Percentiles rank a stretch among this genome's conserved stretches.
phyloP scores from a whole-genome alignment of 2,329 filamentous ascomycete species.

The Penicillium sp. region DNA sequence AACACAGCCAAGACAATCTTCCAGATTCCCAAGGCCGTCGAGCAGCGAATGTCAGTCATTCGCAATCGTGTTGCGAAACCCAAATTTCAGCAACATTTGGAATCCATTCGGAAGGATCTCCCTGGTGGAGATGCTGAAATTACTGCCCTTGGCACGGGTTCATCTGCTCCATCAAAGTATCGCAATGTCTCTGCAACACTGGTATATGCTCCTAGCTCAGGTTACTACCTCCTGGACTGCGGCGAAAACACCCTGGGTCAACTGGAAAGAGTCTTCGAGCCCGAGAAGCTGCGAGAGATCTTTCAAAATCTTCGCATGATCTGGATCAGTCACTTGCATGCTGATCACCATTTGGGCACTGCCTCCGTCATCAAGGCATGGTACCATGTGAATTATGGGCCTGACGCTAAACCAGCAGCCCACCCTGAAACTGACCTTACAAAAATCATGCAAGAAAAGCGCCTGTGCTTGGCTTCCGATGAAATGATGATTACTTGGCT shows the following conservation, averaged over 20 bases:
- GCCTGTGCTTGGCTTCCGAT: slow-evolving; percentile 69
- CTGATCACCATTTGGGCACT: slow-evolving; percentile 90
- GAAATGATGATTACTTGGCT: slow-evolving; percentile 73
- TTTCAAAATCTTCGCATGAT: slow-evolving; percentile 77
- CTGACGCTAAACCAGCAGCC: slow-evolving; percentile 41
- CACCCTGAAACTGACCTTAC: slow-evolving; percentile 32
- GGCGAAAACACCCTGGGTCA: slow-evolving; percentile 93
- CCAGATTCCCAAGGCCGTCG: slow-evolving; percentile 31
- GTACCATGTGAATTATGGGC: slow-evolving; percentile 60
- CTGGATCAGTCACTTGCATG: slow-evolving; percentile 94
- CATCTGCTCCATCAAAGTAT: slow-evolving; percentile 85
- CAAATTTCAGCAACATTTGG: slow-evolving; percentile 33
- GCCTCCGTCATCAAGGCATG: slow-evolving; percentile 80
- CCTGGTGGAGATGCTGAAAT: slow-evolving; percentile 77
- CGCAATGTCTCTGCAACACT: slow-evolving; percentile 92
- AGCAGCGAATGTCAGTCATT: slow-evolving; percentile 31
- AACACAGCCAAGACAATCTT: slow-evolving; percentile 23
- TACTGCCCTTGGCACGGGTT: slow-evolving; percentile 86
- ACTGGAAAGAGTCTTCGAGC: slow-evolving; percentile 70
- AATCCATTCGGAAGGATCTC: slow-evolving; percentile 61
- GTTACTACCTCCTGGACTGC: slow-evolving; percentile 88
- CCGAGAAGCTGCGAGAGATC: slow-evolving; percentile 66
- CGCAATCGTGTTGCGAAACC: slow-evolving; percentile 28
- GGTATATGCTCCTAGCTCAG: slow-evolving; percentile 76
- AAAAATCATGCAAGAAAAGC: slow-evolving; percentile 42